Base-by-base conservation (phyloP, 495 filamentous ascomycete genomes). In the Pseudomonodictys pantanalensis region DNA sequence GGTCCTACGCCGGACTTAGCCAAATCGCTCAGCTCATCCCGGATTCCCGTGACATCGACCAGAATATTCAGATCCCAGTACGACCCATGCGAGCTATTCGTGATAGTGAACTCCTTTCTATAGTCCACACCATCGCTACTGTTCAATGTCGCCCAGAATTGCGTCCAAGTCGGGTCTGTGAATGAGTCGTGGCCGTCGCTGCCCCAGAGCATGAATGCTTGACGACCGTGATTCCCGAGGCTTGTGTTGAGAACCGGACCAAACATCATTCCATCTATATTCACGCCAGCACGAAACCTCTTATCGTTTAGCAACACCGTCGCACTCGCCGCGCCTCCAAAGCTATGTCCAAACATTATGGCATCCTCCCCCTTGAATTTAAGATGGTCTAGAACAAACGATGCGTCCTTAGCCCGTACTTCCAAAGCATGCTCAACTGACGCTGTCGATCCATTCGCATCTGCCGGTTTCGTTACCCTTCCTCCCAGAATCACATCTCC, bases 221-320 rank as follows among this genome's bases (percentile, higher is more conserved):
- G 50, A 10, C 18, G 17, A 5, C 8, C 2, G 3, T 1, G 30
- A 2, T 11, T 22, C 4, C 50, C 50, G 12, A 52, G 33, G 22
- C 30, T 39, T 8, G 28, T 8, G 32, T 52, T 52, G 15, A 55
- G 26, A 18, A 55, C 52, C 18, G 35, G 52, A 8, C 52, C 52
- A 20, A 55, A 55, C 52, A 55, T 55, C n/a, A n/a, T 45, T 10
- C 52, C 52, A 29, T 55, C 52, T 7, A 55, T 43, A 20, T 45
- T 55, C 20, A 55, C 23, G 20, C 35, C 52, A 22, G 35, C 52
- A 15, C 23, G 18, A n/a, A 55, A 23, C 24, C 35, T 23, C 23
- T n/a, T 9, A 20, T 57, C 54, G 7, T 49, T 41, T 20, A 57
- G 44, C 43, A 57, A 32, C 24, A 18, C 20, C n/a, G 18, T 49